Conservation (phyloP, 164 flowering plant species). For the Dillenia suffruticosa region DNA sequence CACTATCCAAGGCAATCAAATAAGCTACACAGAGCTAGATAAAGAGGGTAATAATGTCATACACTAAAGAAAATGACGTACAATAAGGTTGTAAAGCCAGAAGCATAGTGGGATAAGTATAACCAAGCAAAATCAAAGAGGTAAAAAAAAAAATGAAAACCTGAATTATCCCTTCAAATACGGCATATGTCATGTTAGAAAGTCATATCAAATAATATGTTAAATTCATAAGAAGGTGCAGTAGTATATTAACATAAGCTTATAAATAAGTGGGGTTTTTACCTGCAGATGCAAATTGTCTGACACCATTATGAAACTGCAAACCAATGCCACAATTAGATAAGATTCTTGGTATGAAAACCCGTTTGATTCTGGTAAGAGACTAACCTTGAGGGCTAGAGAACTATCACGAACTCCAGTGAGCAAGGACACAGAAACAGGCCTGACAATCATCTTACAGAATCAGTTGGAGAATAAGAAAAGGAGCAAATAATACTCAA, state of each 20-base stretch:
- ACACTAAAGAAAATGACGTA: no score
- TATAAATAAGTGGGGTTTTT: constrained; percentile 1
- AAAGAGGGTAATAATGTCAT: no score
- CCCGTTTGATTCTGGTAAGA: constrained; percentile 3
- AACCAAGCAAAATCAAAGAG: neutral
- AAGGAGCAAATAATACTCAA: neutral
- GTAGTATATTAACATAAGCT: neutral
- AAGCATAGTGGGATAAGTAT: no score
- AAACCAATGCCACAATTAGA: constrained; percentile 18
- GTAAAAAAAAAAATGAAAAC: neutral
- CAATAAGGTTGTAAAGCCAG: no score
- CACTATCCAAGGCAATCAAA: no score
- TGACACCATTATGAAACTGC: constrained; percentile 47
- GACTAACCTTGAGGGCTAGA: constrained; percentile 43
- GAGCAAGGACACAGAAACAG: constrained; percentile 14
- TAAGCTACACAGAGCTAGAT: no score
- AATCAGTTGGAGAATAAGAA: neutral
- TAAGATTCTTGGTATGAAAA: neutral
- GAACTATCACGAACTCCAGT: constrained; percentile 20
- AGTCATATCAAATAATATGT: neutral
- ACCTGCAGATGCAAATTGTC: constrained; percentile 68
- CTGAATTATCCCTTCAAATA: neutral
- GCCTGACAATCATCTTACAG: constrained; percentile 31
- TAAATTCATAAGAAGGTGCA: neutral
- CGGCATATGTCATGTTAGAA: neutral